Percentiles rank a stretch among this genome's conserved stretches.
phyloP scores from a whole-genome alignment of 805 yeast genomes.

The Metschnikowia peoriensis region DNA sequence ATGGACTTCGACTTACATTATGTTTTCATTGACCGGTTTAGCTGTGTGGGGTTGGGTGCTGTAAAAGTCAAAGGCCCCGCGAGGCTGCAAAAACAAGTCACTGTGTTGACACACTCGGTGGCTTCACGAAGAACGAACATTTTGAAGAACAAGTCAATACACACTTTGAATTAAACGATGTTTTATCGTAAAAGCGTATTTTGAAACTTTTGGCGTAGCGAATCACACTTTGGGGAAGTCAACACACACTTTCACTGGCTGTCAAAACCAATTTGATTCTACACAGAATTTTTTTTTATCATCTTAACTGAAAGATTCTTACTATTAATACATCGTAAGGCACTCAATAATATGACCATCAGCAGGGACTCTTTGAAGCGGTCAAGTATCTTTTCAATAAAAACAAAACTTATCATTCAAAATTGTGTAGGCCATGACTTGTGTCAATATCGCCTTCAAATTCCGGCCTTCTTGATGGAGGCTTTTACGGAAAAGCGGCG shows the following conservation, averaged over 20 bases:
- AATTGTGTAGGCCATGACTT: not conserved
- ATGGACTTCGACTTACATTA: not conserved
- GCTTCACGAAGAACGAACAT: not conserved
- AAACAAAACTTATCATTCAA: too few species aligned
- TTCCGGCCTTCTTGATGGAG: not conserved
- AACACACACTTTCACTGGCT: not conserved
- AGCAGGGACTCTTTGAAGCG: too few species aligned
- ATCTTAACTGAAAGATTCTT: too few species aligned
- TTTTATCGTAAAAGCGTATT: not conserved
- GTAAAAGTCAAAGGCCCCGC: not conserved
- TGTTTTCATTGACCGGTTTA: too few species aligned
- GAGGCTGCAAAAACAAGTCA: not conserved
- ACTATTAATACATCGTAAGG: too few species aligned
- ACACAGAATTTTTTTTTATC: not conserved
- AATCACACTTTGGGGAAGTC: not conserved
- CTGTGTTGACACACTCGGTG: not conserved
- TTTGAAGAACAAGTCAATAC: not conserved
- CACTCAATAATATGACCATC: too few species aligned
- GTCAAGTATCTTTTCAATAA: too few species aligned
- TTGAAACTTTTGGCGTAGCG: not conserved
- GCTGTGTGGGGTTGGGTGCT: too few species aligned
- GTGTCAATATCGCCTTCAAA: not conserved
- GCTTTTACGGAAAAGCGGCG: not conserved
- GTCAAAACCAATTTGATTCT: not conserved
- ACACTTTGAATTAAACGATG: not conserved